Evolutionary conservation across 108 stramenopile genomes (phyloP).

Genomic region (Cyclostephanos invisitatus): DNA sequence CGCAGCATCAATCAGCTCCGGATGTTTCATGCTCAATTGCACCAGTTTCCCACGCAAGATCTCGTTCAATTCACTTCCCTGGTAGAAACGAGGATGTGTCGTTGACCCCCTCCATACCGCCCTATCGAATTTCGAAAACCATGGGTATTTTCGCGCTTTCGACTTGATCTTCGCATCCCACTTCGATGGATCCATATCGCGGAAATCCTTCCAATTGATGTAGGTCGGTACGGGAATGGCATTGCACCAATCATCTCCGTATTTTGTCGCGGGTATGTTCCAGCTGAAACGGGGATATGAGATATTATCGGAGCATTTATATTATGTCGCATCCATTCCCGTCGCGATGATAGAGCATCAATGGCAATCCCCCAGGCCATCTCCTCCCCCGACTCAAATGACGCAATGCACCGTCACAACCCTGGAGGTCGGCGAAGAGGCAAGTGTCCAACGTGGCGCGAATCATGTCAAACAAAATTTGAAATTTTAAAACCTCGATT

Average conservation of each 20-base stretch:
- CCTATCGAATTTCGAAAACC: not conserved
- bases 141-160: not conserved
- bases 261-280: not conserved
- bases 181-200: not conserved
- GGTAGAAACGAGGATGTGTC: not conserved
- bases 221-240: not conserved
- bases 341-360: not conserved
- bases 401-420: too few relatives aligned
- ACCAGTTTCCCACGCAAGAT: conserved; percentile 22
- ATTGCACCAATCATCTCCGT: not conserved
- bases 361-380: not conserved
- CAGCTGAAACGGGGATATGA: not conserved
- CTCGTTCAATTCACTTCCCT: conserved; percentile 3
- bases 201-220: not conserved
- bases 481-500: too few relatives aligned
- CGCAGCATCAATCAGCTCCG: conserved; percentile 30
- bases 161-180: not conserved
- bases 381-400: not conserved
- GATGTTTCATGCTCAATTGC: conserved; percentile 22
- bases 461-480: not conserved
- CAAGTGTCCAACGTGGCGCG: not conserved
- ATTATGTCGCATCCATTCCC: not conserved
- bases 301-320: not conserved
- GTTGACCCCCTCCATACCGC: not conserved
- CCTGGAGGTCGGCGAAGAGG: too few relatives aligned